Conservation (phyloP, 176 grass and related monocot species). For the Avena sativa region DNA sequence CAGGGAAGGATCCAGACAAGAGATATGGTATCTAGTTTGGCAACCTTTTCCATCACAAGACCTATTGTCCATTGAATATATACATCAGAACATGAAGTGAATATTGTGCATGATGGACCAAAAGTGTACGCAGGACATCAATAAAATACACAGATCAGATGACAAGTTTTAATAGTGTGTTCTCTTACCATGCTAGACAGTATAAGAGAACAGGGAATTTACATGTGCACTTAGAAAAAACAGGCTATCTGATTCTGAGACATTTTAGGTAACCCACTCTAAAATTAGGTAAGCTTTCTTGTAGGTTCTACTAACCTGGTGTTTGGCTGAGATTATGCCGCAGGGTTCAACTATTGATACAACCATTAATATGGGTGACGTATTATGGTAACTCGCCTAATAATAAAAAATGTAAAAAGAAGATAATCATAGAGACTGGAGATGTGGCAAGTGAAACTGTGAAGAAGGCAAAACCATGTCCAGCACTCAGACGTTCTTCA, state of each 20-base stretch:
- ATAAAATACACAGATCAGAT: constrained; percentile 26
- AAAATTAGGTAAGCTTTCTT: too few species aligned
- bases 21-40: constrained; percentile 68
- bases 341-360: background rate
- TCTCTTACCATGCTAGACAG: constrained; percentile 33
- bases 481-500: background rate
- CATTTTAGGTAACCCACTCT: too few species aligned
- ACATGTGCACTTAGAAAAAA: background rate
- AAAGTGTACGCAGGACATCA: constrained; percentile 52
- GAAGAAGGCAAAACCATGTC: background rate
- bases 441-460: background rate
- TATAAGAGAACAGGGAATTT: constrained; percentile 10
- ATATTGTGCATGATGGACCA: constrained; percentile 54
- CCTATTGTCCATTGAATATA: constrained; percentile 41
- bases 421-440: background rate
- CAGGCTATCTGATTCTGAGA: too few species aligned
- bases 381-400: background rate
- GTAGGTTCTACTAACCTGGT: too few species aligned
- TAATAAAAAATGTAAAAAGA: background rate
- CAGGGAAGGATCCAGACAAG: constrained; percentile 61
- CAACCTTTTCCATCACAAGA: constrained; percentile 82
- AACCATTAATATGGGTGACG: background rate
- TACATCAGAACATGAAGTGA: constrained; percentile 18
- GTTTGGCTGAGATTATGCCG: too few species aligned
- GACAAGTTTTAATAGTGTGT: constrained; percentile 31